These are phyloP conservation scores for Phytomonas francai DNA, from an alignment of 208 protist species.

Conservation along the genomic window DNA sequence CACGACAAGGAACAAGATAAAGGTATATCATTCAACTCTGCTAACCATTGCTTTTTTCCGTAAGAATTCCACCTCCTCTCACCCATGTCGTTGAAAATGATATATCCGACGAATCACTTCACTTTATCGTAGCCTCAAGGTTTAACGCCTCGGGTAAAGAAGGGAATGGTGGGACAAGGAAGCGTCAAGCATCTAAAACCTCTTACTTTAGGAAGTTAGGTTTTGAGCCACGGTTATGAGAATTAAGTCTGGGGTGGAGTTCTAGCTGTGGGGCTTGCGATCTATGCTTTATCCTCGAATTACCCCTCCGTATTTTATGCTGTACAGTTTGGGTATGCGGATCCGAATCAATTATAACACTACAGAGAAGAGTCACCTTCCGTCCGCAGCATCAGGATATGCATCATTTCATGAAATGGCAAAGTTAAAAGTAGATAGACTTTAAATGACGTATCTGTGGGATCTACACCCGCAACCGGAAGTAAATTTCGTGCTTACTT, in stretches of 20 bases:
- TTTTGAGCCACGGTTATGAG: too few species aligned
- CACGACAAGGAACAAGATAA: too few species aligned
- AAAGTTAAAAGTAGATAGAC: neutral
- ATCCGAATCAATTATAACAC: too few species aligned
- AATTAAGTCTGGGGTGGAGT: too few species aligned
- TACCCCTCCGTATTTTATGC: too few species aligned
- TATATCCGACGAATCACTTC: neutral
- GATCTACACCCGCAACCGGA: neutral
- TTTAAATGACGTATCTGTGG: neutral
- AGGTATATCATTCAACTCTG: neutral
- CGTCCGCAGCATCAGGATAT: too few species aligned
- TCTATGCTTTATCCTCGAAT: too few species aligned
- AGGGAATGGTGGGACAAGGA: neutral
- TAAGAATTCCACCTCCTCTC: neutral
- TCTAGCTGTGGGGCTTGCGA: too few species aligned
- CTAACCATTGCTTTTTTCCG: neutral
- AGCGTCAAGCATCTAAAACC: neutral
- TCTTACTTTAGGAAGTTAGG: neutral
- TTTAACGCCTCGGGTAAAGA: neutral
- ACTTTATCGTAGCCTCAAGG: neutral
- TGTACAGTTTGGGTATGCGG: too few species aligned
- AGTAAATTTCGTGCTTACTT: neutral
- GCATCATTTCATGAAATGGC: too few species aligned
- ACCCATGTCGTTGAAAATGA: too few species aligned
- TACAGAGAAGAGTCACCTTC: too few species aligned